phyloP scores from a whole-genome alignment of 2,329 filamentous ascomycete genomes.

The Sclerotinia trifoliorum region DNA sequence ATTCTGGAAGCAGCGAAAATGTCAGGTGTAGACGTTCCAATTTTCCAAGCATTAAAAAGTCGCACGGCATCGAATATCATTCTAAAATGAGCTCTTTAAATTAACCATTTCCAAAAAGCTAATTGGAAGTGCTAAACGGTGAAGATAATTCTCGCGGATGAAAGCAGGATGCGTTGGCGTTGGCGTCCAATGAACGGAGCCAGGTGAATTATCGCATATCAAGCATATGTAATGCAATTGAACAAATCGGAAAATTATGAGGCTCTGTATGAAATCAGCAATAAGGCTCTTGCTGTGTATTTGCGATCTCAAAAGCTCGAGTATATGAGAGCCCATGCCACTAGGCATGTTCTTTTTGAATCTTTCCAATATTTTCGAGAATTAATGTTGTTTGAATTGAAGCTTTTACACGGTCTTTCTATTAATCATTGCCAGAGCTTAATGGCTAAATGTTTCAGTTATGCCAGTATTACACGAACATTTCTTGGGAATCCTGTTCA shows the following conservation, averaged over 20 bases:
- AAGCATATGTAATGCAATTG: neutral
- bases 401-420: neutral
- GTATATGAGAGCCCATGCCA: neutral
- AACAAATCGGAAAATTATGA: neutral
- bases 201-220: neutral
- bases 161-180: neutral
- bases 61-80: neutral
- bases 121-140: neutral
- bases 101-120: no score
- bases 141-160: neutral
- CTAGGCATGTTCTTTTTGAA: neutral
- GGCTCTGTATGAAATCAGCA: conserved; percentile 1
- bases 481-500: neutral
- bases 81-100: no score
- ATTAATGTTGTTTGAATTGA: neutral
- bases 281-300: neutral
- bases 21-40: neutral
- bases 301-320: neutral
- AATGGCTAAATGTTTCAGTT: neutral
- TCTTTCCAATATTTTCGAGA: neutral
- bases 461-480: neutral
- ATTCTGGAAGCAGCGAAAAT: no score
- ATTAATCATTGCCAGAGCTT: neutral
- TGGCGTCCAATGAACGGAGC: conserved; percentile 6
- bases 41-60: no score